Conservation (phyloP, 179 eudicot genomes). For the Vitellaria paradoxa region DNA sequence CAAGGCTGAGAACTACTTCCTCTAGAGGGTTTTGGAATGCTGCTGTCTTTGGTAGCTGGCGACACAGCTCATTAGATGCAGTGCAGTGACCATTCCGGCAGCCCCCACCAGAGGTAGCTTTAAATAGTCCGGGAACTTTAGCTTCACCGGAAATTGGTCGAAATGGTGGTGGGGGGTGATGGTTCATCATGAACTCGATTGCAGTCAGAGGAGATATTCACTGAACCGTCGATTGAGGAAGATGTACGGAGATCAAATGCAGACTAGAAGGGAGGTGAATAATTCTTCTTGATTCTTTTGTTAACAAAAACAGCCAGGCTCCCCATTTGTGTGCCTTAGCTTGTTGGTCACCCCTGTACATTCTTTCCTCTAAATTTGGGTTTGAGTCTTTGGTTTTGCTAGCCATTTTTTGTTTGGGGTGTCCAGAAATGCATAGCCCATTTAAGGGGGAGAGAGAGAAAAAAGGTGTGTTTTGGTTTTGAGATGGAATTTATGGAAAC, state of each 20-base stretch:
- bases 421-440: background rate
- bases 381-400: background rate
- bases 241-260: slow-evolving; percentile 44
- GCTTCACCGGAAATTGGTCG: slow-evolving; percentile 66
- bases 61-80: slow-evolving; percentile 57
- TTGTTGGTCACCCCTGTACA: slow-evolving; percentile 1
- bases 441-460: background rate
- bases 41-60: slow-evolving; percentile 91
- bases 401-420: slow-evolving; percentile 15
- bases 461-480: too few relatives aligned
- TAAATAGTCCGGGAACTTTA: slow-evolving; percentile 55
- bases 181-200: slow-evolving; percentile 51
- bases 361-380: background rate
- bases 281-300: slow-evolving; percentile 26
- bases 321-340: slow-evolving; percentile 29
- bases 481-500: too few relatives aligned
- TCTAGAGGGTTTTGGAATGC: slow-evolving; percentile 92
- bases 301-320: slow-evolving; percentile 19
- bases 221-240: slow-evolving; percentile 52
- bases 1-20: slow-evolving; percentile 36
- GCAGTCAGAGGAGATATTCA: slow-evolving; percentile 68
- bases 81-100: slow-evolving; percentile 29
- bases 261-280: slow-evolving; percentile 20
- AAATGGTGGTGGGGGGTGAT: slow-evolving; percentile 33
- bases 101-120: slow-evolving; percentile 32